Base-by-base conservation (phyloP, 2,329 filamentous ascomycete genomes). In the Diplocarpon mali region DNA sequence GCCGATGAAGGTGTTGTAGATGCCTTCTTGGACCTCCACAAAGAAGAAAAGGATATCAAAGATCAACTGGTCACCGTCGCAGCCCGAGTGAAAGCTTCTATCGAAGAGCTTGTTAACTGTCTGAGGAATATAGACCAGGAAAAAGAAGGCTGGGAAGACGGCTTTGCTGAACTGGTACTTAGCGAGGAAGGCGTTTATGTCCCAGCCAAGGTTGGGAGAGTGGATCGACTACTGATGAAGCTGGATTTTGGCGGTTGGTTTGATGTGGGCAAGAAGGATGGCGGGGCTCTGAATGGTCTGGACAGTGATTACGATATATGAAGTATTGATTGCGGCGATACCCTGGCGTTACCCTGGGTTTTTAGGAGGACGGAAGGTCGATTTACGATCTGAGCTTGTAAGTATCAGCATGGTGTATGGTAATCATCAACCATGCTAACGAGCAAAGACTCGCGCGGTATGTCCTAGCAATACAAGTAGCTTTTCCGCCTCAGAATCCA, bases 191-290 rank as follows among this genome's bases (percentile, higher is more conserved):
- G 67, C 0, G 64, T 64, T 50, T 95, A 85, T 61, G 71, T 80
- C 27, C 83, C 86, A 1, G 73, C 77, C 50, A 78, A 83, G 48
- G 76, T 86, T 3, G 85, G 85, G 0, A 85, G 87, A 1, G 78
- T 95, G 37, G 87, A 95, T 66, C 72, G 85, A 47, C 65, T 95
- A 60, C 64, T 95, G 60, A 94, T 95, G 86, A 95, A 95, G 68
- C 67, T 95, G 56, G 88, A 95, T 53, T 63, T 63, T 53, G 60
- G 60, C 5, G 55, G 57, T 0, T 63, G 61, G 61, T 62, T 63
- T 49, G 54, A 58, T 46, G 50, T 28, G 16, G 47, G 41, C 30
- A 53, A 38, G 42, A 44, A 35, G 8, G 37, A 38, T 29, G 16
- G 11, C 1, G 47, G 30, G 4, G 45, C 47, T 7, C 45, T 47